Evolutionary conservation across 805 yeast genomes (phyloP).

Genomic region (Candida krabiensis): DNA sequence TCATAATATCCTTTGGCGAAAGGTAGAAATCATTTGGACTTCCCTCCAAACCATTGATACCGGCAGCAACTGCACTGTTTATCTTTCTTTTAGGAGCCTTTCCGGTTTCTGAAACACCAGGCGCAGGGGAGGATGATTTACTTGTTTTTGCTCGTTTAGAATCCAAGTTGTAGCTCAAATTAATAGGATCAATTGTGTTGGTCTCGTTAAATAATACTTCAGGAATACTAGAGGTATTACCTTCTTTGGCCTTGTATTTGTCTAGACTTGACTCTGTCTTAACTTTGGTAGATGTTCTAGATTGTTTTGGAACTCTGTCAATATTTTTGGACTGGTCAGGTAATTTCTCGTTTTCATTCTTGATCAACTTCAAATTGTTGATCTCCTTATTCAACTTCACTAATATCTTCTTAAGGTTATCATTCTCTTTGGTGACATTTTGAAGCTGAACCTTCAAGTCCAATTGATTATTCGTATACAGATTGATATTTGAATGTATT

Average conservation of each 20-base stretch:
- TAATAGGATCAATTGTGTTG: slow-evolving; percentile 33
- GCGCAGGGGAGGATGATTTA: slow-evolving; percentile 7
- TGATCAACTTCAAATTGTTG: slow-evolving; percentile 28
- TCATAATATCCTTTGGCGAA: slow-evolving; percentile 28
- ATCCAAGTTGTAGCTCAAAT: slow-evolving; percentile 32
- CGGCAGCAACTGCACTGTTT: slow-evolving; percentile 6
- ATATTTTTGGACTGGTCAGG: neutral
- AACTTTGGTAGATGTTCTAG: neutral
- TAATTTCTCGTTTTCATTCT: slow-evolving; percentile 15
- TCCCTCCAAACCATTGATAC: slow-evolving; percentile 9
- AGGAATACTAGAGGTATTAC: slow-evolving; percentile 1
- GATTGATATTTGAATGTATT: slow-evolving; percentile 37
- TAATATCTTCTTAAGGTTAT: slow-evolving; percentile 41
- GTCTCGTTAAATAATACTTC: slow-evolving; percentile 14
- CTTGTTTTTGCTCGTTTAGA: slow-evolving; percentile 28
- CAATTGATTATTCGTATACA: slow-evolving; percentile 29
- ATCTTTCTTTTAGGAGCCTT: slow-evolving; percentile 1
- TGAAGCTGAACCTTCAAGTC: slow-evolving; percentile 41
- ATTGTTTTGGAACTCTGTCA: neutral
- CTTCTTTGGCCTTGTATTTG: slow-evolving; percentile 2
- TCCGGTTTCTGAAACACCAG: slow-evolving; percentile 3
- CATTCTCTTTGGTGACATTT: slow-evolving; percentile 43
- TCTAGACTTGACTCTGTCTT: neutral
- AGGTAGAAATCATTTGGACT: slow-evolving; percentile 10
- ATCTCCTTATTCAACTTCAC: slow-evolving; percentile 42